Evolutionary conservation across 345 rosid species (phyloP), one percentile per base, ranked within the genome.

Genomic region (Gossypium rotundifolium): DNA sequence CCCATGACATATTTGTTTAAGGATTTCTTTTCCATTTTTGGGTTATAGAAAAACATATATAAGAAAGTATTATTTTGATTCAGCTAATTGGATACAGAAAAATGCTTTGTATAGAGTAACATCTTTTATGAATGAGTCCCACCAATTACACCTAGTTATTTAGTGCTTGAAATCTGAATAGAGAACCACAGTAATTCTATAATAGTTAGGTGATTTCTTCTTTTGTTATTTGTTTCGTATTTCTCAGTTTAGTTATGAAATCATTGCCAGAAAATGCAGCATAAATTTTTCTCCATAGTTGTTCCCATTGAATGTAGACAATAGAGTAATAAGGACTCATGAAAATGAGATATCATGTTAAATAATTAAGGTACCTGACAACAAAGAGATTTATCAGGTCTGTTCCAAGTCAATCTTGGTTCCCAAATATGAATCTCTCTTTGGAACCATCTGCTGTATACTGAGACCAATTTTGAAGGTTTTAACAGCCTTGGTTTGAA

Each of bases 111-210:
- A 13, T 25, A 3, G 14, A 16, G 44, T n/a, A n/a, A 68, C 54
- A 68, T 68, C 20, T 68, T 48, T 29, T 57, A 9, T 68, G 58
- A 68, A 14, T 68, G 72, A 25, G 55, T 25, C 58, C 57, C 42
- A 7, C 42, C 40, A 48, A 48, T 48, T 68, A 17, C 6, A 49
- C 8, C 42, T 46, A 23, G 42, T 49, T 8, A 68, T 46, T 23
- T 68, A 8, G 33, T 48, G 72, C 22, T 25, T 68, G 40, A 14
- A 23, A 48, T 68, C 57, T 68, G 57, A 68, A 67, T 13, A 7
- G n/a, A 48, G 71, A 67, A 12, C 40, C 52, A 44, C 49, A 67
- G 12, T 10, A 42, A 33, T 44, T 65, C 29, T 44, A 44, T 16
- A 13, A 14, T 3, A 67, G 40, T 46, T 46, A 7, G 54, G 57